A percentile compares a stretch with the other conserved stretches of the same genome.
Conservation (phyloP, 768 basidiomycete genomes). For the Mycena leptocephala region DNA sequence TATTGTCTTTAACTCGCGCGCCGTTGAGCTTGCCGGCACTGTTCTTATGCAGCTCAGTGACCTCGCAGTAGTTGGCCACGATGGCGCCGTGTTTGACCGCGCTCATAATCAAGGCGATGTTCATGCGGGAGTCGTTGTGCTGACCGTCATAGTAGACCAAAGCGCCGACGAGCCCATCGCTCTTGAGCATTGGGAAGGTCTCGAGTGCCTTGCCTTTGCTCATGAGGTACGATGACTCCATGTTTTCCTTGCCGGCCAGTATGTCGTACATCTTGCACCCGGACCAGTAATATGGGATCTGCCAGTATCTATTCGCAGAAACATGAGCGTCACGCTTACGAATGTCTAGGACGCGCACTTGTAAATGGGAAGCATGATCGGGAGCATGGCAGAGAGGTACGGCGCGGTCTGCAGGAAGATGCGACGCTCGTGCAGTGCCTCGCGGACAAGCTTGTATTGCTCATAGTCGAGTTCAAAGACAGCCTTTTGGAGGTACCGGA, state of each 20-base stretch:
- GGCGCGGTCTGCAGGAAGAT: constrained; percentile 98
- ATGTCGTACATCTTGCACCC: constrained; percentile 98
- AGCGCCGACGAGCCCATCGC: constrained; percentile 92
- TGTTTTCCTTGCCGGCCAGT: constrained; percentile 96
- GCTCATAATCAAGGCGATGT: constrained; percentile 94
- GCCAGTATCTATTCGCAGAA: constrained; percentile 83
- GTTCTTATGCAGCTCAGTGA: constrained; percentile 83
- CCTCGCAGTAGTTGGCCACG: constrained; percentile 92
- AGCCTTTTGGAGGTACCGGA: constrained; percentile 97
- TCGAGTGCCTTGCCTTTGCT: constrained; percentile 94
- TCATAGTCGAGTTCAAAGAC: constrained; percentile 96
- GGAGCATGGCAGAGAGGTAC: constrained; percentile 92
- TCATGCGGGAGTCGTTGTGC: constrained; percentile 99
- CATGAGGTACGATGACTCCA: constrained; percentile 97
- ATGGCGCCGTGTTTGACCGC: constrained; percentile 94
- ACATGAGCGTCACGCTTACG: constrained; percentile 22
- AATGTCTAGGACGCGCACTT: constrained; percentile 65
- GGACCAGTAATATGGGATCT: constrained; percentile 95
- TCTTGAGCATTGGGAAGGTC: constrained; percentile 97
- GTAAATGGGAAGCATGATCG: constrained; percentile 98
- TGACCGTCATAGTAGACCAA: constrained; percentile 99
- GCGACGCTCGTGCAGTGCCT: constrained; percentile 92
- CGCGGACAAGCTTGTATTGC: constrained; percentile 96
- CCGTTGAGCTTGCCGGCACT: constrained; percentile 77
- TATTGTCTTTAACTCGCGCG: constrained; percentile 83